Percentiles rank a stretch among this genome's conserved stretches.
These are phyloP conservation scores for Debaryomyces castellii DNA, from an alignment of 805 yeast genomes.

Conservation along the genomic window DNA sequence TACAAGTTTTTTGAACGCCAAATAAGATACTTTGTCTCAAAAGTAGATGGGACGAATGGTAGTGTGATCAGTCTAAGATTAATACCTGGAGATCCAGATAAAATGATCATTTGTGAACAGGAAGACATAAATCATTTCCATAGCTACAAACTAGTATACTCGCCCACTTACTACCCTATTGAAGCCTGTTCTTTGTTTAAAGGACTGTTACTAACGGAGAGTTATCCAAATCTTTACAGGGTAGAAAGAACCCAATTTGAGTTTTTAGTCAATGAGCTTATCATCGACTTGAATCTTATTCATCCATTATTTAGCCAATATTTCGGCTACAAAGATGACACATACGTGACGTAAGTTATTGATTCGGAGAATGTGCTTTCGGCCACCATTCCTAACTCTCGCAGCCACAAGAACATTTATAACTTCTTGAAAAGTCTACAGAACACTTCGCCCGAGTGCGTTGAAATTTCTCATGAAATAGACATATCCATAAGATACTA, in stretches of 20 bases:
- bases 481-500: slow-evolving; percentile 3
- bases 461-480: neutral
- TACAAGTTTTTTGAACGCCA: no score
- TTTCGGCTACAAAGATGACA: neutral
- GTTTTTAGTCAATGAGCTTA: slow-evolving; percentile 1
- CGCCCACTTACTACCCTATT: neutral
- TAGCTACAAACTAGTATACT: neutral
- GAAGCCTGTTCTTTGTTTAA: neutral
- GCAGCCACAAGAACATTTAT: slow-evolving; percentile 4
- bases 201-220: neutral
- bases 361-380: no score
- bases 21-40: no score
- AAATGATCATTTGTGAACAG: neutral
- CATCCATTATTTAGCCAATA: slow-evolving; percentile 1
- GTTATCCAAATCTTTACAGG: neutral
- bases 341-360: neutral
- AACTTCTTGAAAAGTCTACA: slow-evolving; percentile 1
- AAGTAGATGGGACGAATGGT: neutral
- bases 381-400: neutral
- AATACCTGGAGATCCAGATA: neutral
- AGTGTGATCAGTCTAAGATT: neutral
- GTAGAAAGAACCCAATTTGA: neutral
- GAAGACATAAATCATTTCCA: neutral
- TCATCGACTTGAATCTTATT: slow-evolving; percentile 2
- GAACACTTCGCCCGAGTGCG: neutral